Evolutionary conservation across 768 basidiomycete genomes (phyloP).

Genomic region (Dentipellis sp.): DNA sequence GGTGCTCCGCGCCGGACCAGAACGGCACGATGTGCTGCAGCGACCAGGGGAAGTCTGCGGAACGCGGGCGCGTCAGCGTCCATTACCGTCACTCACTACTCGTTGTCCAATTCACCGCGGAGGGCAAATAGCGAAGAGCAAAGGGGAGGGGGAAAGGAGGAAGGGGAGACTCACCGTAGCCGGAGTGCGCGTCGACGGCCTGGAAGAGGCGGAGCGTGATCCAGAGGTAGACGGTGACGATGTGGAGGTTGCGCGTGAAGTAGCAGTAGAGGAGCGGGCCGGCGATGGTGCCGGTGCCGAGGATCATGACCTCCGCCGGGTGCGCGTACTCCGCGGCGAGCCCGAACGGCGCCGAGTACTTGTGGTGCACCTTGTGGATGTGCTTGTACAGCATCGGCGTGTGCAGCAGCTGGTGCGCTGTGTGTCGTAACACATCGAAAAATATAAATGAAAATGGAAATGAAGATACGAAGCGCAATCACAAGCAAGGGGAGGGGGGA

Average conservation of each 20-base stretch:
- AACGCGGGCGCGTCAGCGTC: not conserved
- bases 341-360: slow-evolving; percentile 94
- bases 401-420: slow-evolving; percentile 87
- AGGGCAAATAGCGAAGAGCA: not conserved
- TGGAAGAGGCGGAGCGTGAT: slow-evolving; percentile 92
- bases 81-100: not conserved
- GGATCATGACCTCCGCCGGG: slow-evolving; percentile 91
- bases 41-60: slow-evolving; percentile 94
- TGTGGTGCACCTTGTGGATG: slow-evolving; percentile 97
- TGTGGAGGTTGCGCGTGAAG: slow-evolving; percentile 74
- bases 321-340: slow-evolving; percentile 98
- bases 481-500: no score
- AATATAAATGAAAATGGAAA: no score
- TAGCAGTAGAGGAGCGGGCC: slow-evolving; percentile 84
- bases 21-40: slow-evolving; percentile 86
- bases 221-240: slow-evolving; percentile 91
- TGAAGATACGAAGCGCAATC: not conserved
- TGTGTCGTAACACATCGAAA: not conserved
- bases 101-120: no score
- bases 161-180: slow-evolving; percentile 58
- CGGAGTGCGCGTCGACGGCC: slow-evolving; percentile 94
- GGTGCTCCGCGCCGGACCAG: slow-evolving; percentile 97
- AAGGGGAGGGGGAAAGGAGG: not conserved
- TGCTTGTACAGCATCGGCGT: slow-evolving; percentile 78
- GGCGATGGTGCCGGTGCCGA: slow-evolving; percentile 83